Evolutionary conservation across 1,284 basidiomycete genomes (phyloP), one percentile per base, ranked within the genome.

Genomic region (Boletus sp.): DNA sequence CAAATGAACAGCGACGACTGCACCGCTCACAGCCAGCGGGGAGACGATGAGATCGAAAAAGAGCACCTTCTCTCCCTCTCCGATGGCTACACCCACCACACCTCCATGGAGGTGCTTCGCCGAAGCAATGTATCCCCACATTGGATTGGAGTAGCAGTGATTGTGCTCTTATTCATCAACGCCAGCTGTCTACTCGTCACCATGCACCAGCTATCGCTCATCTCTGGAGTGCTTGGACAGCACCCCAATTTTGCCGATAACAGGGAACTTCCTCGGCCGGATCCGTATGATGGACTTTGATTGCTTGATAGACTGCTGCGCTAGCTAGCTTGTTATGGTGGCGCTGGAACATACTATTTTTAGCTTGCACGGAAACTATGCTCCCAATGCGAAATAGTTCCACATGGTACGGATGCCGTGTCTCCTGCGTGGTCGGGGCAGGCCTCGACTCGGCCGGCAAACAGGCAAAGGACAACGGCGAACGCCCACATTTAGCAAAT

Each of bases 261-360:
- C n/a, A 52, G 61, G 19, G 37, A 55, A 33, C 52, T 67, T 16
- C 60, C 61, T 43, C 62, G 57, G 22, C 58, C 62, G 16, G 52
- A 63, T 42, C 62, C 51, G 12, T 64, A 66, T 40, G 59, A 66
- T 38, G 61, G 64, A 35, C 54, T 65, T 41, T 65, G 40, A 64
- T 42, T 27, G 12, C 17, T 39, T 27, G 39, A 25, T 26, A 14
- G 17, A 26, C n/a, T 30, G 29, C 14, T 32, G 30, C 25, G 25
- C n/a, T 29, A 3, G 23, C 2, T 19, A 4, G 25, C n/a, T 29
- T 13, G 29, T 30, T 44, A 27, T 29, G 35, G 27, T 33, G 36
- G 44, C 37, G 26, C 13, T 35, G 13, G 8, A 20, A 30, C 19
- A 20, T 12, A 45, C 33, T 44, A 48, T 53, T 56, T 49, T 50